Evolutionary conservation across 306 rosid genomes (phyloP).

Genomic region (Lathyrus oleraceus): DNA sequence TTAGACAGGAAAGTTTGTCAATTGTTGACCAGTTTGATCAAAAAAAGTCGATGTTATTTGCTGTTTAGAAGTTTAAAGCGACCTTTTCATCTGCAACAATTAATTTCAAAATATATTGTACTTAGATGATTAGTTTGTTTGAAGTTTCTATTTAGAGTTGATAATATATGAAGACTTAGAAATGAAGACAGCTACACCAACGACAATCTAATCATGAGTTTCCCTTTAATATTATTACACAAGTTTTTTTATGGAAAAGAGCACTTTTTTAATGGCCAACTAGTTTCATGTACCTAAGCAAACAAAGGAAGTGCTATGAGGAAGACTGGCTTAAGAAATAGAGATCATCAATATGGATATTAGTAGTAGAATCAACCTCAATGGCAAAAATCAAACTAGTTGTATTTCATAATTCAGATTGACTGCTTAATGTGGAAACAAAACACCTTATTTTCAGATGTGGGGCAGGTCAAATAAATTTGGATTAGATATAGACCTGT

Average conservation of each 20-base stretch:
- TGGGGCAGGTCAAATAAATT: background rate
- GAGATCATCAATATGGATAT: background rate
- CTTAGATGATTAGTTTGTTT: background rate
- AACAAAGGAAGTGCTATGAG: background rate
- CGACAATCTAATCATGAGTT: background rate
- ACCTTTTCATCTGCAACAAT: background rate
- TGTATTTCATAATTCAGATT: background rate
- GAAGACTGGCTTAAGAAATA: background rate
- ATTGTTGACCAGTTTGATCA: constrained; percentile 8
- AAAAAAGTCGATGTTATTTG: background rate
- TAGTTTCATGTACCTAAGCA: background rate
- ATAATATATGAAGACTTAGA: background rate
- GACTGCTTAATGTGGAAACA: no score
- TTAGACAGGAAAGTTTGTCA: background rate
- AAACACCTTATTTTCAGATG: background rate
- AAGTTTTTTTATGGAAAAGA: background rate
- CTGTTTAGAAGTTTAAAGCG: background rate
- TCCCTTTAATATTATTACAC: background rate
- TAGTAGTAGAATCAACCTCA: background rate
- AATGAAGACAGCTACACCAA: background rate
- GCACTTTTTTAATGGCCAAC: background rate
- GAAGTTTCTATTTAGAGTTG: background rate
- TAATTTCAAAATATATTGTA: background rate
- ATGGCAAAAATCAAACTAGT: background rate
- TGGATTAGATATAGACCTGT: background rate